Evolutionary conservation across 2,329 filamentous ascomycete genomes (phyloP).

Genomic region (Sclerotinia sclerotiorum): DNA sequence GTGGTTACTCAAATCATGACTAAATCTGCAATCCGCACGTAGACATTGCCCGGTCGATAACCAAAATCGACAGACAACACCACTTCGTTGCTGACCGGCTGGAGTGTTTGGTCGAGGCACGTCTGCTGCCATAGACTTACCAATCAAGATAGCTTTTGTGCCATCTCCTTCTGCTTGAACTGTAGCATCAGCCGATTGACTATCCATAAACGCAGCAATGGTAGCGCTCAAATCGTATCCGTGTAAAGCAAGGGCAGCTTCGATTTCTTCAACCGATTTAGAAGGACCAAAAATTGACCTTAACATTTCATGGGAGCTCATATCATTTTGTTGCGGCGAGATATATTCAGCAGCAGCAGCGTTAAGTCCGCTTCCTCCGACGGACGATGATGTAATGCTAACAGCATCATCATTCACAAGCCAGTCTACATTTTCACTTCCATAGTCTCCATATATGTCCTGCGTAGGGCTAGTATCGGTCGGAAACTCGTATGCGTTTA

Average conservation of each 20-base stretch:
- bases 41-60: constrained; percentile 93
- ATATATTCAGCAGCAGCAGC: constrained; percentile 80
- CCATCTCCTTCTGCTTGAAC: constrained; percentile 52
- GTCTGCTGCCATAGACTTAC: constrained; percentile 81
- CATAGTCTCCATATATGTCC: constrained; percentile 87
- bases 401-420: constrained; percentile 84
- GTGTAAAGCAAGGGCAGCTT: constrained; percentile 82
- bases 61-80: constrained; percentile 96
- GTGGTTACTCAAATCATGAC: constrained; percentile 91
- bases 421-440: constrained; percentile 96
- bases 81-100: constrained; percentile 72
- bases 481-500: constrained; percentile 93
- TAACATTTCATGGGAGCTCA: constrained; percentile 98
- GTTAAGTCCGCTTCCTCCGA: constrained; percentile 68
- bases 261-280: constrained; percentile 90
- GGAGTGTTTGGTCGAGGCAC: constrained; percentile 73
- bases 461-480: constrained; percentile 77
- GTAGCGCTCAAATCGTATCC: constrained; percentile 93
- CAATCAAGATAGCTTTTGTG: constrained; percentile 70
- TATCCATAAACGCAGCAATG: constrained; percentile 83
- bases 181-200: constrained; percentile 54
- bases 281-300: constrained; percentile 90
- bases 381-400: constrained; percentile 74
- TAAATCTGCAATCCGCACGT: constrained; percentile 93
- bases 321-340: constrained; percentile 69